phyloP scores from a whole-genome alignment of 2,329 filamentous ascomycete genomes.

The Fusarium nygamai region DNA sequence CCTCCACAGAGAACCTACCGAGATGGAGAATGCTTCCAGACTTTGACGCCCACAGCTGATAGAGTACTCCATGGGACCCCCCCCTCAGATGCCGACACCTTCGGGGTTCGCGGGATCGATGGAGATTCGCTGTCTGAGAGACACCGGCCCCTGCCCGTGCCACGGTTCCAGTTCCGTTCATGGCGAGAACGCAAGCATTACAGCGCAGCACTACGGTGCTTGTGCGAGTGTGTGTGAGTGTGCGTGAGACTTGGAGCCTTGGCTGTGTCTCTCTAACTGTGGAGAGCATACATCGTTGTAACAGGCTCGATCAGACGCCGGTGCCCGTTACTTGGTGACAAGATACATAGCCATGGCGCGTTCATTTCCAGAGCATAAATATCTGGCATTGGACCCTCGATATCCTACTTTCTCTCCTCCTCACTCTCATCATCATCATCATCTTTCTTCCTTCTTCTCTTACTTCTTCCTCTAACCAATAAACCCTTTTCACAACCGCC shows the following conservation, averaged over 20 bases:
- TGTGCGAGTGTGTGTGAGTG: slow-evolving; percentile 1
- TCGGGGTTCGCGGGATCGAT: slow-evolving; percentile 44
- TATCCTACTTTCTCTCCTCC: slow-evolving; percentile 16
- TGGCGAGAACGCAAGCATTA: slow-evolving; percentile 13
- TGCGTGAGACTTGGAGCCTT: slow-evolving; percentile 37
- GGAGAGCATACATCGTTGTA: slow-evolving; percentile 15
- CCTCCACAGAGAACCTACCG: background rate
- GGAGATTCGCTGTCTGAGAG: slow-evolving; percentile 38
- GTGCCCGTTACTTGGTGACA: slow-evolving; percentile 23
- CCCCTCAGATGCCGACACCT: slow-evolving; percentile 37
- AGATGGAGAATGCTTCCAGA: slow-evolving; percentile 19
- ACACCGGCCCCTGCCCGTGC: slow-evolving; percentile 15
- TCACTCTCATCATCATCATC: slow-evolving; percentile 35
- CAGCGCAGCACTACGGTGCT: slow-evolving; percentile 7
- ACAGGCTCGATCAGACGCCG: slow-evolving; percentile 19
- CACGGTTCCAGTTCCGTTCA: slow-evolving; percentile 33
- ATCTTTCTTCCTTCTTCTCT: slow-evolving; percentile 30
- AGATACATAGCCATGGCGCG: slow-evolving; percentile 23
- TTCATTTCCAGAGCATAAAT: slow-evolving; percentile 41
- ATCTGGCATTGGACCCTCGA: slow-evolving; percentile 34
- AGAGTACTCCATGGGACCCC: slow-evolving; percentile 1
- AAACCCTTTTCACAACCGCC: slow-evolving; percentile 34
- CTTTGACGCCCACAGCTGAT: slow-evolving; percentile 11
- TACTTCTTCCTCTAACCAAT: slow-evolving; percentile 24
- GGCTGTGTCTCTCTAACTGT: slow-evolving; percentile 13